Percentiles rank a stretch among this genome's conserved stretches.
These are phyloP conservation scores for Cryphonectria japonica DNA, from an alignment of 2,329 filamentous ascomycete species.

Conservation along the genomic window DNA sequence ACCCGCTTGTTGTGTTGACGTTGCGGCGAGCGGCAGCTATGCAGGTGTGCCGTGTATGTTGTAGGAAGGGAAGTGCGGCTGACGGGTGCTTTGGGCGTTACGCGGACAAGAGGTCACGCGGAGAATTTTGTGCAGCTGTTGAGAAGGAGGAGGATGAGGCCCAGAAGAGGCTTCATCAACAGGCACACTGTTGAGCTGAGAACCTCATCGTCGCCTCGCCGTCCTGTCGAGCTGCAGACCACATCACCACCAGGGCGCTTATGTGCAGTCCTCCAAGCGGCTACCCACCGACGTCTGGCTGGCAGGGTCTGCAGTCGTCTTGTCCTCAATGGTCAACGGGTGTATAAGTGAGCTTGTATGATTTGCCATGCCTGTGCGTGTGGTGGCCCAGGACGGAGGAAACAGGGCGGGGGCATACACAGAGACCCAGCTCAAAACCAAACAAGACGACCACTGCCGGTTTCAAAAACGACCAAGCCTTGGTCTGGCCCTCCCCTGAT, in stretches of 20 bases:
- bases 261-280: not conserved
- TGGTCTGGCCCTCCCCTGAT: not conserved
- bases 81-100: not conserved
- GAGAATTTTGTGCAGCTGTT: not conserved
- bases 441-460: constrained; percentile 1
- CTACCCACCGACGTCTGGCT: not conserved
- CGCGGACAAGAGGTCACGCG: not conserved
- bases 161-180: not conserved
- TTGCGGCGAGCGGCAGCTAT: not conserved
- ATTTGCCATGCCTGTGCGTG: not conserved
- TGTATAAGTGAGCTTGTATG: not conserved
- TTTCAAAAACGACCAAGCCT: not conserved
- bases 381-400: not conserved
- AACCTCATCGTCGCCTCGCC: not conserved
- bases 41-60: not conserved
- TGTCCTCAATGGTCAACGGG: not conserved
- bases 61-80: not conserved
- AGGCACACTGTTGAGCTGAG: not conserved
- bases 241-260: not conserved
- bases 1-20: not conserved
- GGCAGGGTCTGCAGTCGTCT: not conserved
- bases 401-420: not conserved
- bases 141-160: not conserved
- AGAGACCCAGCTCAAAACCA: not conserved
- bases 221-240: not conserved